These are phyloP conservation scores for Coleophoma cylindrospora DNA, from an alignment of 2,329 filamentous ascomycete species.

Conservation along the genomic window DNA sequence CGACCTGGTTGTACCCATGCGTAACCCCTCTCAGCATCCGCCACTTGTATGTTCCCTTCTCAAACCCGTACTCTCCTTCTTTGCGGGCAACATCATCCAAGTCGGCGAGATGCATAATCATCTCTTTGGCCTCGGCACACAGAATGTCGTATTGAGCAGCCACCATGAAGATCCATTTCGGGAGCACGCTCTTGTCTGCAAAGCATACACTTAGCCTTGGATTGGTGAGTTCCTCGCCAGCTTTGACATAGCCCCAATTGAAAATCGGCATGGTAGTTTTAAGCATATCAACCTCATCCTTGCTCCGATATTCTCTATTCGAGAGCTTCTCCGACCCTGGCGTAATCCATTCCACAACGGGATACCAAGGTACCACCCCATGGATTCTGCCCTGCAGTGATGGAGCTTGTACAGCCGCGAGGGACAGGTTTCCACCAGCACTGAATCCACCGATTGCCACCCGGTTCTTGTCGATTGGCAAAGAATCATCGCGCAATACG, in stretches of 20 bases:
- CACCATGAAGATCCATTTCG: conserved; percentile 16
- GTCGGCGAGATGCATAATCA: conserved; percentile 3
- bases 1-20: conserved; percentile 1
- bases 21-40: conserved; percentile 1
- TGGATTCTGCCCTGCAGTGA: conserved; percentile 25
- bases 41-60: conserved; percentile 6
- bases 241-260: conserved; percentile 13
- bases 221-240: conserved; percentile 12
- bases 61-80: conserved; percentile 1
- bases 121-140: conserved; percentile 4
- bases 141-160: conserved; percentile 18
- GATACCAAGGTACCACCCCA: conserved; percentile 39
- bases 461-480: conserved; percentile 38
- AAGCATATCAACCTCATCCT: conserved; percentile 9
- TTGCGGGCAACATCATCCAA: conserved; percentile 1
- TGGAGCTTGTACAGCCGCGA: conserved; percentile 35
- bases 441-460: conserved; percentile 43
- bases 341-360: conserved; percentile 35
- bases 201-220: conserved; percentile 13
- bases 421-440: conserved; percentile 43
- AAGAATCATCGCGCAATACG: conserved; percentile 34
- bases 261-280: conserved; percentile 4
- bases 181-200: conserved; percentile 14
- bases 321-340: conserved; percentile 22
- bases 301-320: conserved; percentile 26